These are phyloP conservation scores for Alternaria consortialis DNA, from an alignment of 2,329 filamentous ascomycete species.

Conservation along the genomic window DNA sequence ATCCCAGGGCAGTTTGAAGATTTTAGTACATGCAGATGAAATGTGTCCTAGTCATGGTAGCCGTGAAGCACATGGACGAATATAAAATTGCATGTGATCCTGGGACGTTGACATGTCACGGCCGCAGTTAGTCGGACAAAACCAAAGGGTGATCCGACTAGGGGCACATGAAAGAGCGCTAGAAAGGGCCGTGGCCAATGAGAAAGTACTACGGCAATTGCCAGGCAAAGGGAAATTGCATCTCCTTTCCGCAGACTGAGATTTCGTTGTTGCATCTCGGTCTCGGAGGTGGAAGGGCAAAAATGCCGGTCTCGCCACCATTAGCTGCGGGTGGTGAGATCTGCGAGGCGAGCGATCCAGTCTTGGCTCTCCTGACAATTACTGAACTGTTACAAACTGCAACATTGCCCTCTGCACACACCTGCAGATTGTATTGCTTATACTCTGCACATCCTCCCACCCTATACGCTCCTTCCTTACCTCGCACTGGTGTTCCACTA, in stretches of 20 bases:
- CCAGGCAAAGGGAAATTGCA: conserved; percentile 21
- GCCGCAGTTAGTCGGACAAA: background rate
- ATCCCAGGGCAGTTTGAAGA: background rate
- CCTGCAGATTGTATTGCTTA: background rate
- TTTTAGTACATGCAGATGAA: background rate
- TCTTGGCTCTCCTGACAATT: conserved; percentile 36
- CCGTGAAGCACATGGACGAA: background rate
- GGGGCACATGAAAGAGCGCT: background rate
- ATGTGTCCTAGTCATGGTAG: background rate
- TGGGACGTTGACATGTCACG: background rate
- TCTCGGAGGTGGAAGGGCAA: conserved; percentile 22
- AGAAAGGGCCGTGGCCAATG: background rate
- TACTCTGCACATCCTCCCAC: conserved; percentile 13
- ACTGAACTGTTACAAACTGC: conserved; percentile 1
- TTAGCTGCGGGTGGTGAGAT: conserved; percentile 31
- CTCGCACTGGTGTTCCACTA: background rate
- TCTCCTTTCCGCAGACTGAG: conserved; percentile 14
- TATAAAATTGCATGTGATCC: background rate
- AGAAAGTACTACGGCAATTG: background rate
- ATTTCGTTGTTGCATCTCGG: conserved; percentile 20
- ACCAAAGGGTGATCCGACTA: background rate
- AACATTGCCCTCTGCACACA: conserved; percentile 15
- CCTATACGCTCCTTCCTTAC: conserved; percentile 26
- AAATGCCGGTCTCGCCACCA: conserved; percentile 31
- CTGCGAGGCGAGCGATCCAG: conserved; percentile 15